phyloP scores from a whole-genome alignment of 768 basidiomycete genomes.

The Kwoniella dejecticola region DNA sequence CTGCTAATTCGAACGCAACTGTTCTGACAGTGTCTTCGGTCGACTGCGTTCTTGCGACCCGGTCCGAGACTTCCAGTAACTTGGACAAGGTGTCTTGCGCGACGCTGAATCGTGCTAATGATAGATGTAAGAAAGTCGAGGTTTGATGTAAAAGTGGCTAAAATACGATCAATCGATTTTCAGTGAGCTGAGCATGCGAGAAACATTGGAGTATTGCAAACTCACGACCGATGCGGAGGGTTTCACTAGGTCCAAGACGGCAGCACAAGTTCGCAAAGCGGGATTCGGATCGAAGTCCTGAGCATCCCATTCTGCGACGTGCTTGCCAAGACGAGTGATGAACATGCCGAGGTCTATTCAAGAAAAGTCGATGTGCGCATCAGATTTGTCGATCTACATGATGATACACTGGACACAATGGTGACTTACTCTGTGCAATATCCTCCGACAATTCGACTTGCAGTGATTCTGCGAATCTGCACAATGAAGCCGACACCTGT shows the following conservation, averaged over 20 bases:
- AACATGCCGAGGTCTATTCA: slow-evolving; percentile 32
- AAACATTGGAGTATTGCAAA: not conserved
- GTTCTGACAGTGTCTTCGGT: slow-evolving; percentile 32
- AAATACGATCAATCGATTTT: too few species aligned
- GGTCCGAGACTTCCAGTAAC: slow-evolving; percentile 19
- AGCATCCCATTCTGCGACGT: slow-evolving; percentile 40
- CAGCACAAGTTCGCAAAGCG: slow-evolving; percentile 19
- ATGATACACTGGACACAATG: not conserved
- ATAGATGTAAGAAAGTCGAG: slow-evolving; percentile 37
- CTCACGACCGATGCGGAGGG: slow-evolving; percentile 5
- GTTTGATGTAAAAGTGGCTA: slow-evolving; percentile 36
- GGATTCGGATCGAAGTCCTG: slow-evolving; percentile 36
- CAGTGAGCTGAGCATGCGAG: not conserved
- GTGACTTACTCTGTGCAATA: slow-evolving; percentile 23
- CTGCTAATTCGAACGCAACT: slow-evolving; percentile 29
- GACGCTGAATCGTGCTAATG: slow-evolving; percentile 34
- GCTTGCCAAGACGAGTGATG: slow-evolving; percentile 32
- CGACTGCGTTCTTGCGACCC: slow-evolving; percentile 3
- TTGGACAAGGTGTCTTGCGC: not conserved
- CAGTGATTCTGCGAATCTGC: slow-evolving; percentile 9
- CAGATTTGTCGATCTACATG: not conserved
- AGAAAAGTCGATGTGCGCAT: not conserved
- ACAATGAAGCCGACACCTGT: slow-evolving; percentile 25
- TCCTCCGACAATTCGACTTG: slow-evolving; percentile 26
- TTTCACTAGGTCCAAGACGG: slow-evolving; percentile 14